Conservation (phyloP, 2,329 filamentous ascomycete genomes). For the Lecanicillium sp. region DNA sequence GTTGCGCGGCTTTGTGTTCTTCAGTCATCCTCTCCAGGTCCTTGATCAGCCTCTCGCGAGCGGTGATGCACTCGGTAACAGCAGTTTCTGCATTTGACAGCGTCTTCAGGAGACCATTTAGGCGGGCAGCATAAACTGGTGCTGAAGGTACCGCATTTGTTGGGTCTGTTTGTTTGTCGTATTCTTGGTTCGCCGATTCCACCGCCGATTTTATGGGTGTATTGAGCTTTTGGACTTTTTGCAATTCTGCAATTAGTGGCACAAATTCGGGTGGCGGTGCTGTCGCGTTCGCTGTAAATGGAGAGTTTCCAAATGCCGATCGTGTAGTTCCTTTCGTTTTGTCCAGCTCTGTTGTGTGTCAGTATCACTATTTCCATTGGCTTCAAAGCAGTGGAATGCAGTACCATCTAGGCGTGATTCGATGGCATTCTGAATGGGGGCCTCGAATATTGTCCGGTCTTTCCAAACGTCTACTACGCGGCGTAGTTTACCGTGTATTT, state of each 20-base stretch:
- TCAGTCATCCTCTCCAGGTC: constrained; percentile 79
- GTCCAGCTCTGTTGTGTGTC: constrained; percentile 49
- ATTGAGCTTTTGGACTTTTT: constrained; percentile 66
- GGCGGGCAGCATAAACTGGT: constrained; percentile 83
- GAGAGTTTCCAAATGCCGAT: constrained; percentile 50
- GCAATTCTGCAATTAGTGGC: constrained; percentile 67
- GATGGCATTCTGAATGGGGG: constrained; percentile 70
- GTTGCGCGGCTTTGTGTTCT: constrained; percentile 62
- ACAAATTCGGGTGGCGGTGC: constrained; percentile 54
- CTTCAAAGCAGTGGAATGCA: constrained; percentile 16
- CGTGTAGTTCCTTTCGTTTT: constrained; percentile 50
- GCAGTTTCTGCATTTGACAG: constrained; percentile 84
- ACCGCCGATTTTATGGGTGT: constrained; percentile 61
- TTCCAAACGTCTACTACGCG: constrained; percentile 94
- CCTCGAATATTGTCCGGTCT: constrained; percentile 77
- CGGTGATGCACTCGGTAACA: constrained; percentile 83
- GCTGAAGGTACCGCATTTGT: constrained; percentile 64
- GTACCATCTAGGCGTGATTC: constrained; percentile 74
- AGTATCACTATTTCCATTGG: constrained; percentile 11
- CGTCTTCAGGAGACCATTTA: constrained; percentile 84
- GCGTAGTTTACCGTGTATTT: constrained; percentile 81
- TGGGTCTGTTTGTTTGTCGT: constrained; percentile 74
- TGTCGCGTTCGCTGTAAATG: constrained; percentile 50
- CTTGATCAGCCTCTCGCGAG: constrained; percentile 68
- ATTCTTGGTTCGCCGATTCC: constrained; percentile 71